Percentiles rank a stretch among this genome's conserved stretches.
These are phyloP conservation scores for Volvariella surrecta DNA, from an alignment of 1,284 basidiomycete genomes.

Conservation along the genomic window DNA sequence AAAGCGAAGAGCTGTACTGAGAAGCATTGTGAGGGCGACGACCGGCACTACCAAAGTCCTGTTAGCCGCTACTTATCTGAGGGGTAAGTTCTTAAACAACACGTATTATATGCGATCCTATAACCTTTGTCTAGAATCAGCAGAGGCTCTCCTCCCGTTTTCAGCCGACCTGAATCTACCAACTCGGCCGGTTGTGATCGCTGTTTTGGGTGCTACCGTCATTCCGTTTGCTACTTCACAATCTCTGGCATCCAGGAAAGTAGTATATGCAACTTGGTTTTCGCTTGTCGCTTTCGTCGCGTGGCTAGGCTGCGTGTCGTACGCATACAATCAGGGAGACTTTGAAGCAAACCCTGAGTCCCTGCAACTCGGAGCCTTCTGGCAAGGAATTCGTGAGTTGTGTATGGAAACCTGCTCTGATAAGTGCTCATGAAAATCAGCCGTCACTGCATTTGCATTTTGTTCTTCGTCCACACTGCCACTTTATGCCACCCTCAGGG, in stretches of 20 bases:
- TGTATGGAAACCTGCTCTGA: not conserved
- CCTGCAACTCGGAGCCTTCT: constrained; percentile 38
- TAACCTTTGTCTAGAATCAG: constrained; percentile 44
- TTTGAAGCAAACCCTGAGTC: constrained; percentile 28
- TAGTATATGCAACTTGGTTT: constrained; percentile 47
- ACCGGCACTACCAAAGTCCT: constrained; percentile 39
- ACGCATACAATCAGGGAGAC: constrained; percentile 38
- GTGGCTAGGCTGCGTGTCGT: constrained; percentile 47
- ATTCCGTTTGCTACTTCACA: constrained; percentile 43
- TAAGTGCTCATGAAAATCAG: constrained; percentile 20
- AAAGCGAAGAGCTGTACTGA: constrained; percentile 28
- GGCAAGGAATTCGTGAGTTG: constrained; percentile 56
- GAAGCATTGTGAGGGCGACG: constrained; percentile 29
- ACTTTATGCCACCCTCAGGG: constrained; percentile 51
- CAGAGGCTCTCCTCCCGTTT: constrained; percentile 39
- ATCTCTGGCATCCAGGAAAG: constrained; percentile 41
- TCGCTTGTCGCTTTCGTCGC: constrained; percentile 48
- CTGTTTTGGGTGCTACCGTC: constrained; percentile 32
- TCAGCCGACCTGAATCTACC: constrained; percentile 20
- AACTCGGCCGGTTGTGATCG: constrained; percentile 24
- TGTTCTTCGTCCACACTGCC: constrained; percentile 55
- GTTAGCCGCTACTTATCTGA: constrained; percentile 52
- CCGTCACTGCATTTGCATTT: constrained; percentile 52
- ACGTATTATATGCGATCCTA: no score
- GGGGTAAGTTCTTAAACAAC: constrained; percentile 45